phyloP scores from a whole-genome alignment of 2,329 filamentous ascomycete genomes.

The Mariannaea sp. region DNA sequence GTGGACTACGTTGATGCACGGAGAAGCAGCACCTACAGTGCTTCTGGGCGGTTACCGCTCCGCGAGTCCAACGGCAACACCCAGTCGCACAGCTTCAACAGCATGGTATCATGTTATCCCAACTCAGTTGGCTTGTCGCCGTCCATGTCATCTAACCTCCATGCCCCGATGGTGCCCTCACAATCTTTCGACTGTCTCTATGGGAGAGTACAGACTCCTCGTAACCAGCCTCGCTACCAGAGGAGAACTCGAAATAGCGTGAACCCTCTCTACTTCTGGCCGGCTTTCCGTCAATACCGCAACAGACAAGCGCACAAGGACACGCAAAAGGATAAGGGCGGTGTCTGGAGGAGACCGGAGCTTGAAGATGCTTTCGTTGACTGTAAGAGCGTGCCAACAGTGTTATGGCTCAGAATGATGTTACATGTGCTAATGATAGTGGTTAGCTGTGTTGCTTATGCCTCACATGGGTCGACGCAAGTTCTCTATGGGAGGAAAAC shows the following conservation, averaged over 20 bases:
- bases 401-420: background rate
- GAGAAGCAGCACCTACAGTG: conserved; percentile 44
- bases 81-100: conserved; percentile 50
- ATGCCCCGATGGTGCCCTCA: conserved; percentile 57
- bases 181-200: conserved; percentile 52
- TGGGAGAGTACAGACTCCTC: conserved; percentile 42
- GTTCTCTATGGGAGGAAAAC: conserved; percentile 66
- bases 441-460: conserved; percentile 64
- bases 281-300: conserved; percentile 68
- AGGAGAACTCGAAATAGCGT: conserved; percentile 45
- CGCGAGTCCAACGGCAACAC: conserved; percentile 59
- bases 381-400: conserved; percentile 50
- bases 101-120: conserved; percentile 52
- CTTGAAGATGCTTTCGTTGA: conserved; percentile 71
- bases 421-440: conserved; percentile 27
- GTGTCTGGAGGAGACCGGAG: conserved; percentile 57
- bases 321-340: conserved; percentile 62
- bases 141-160: conserved; percentile 53
- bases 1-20: conserved; percentile 54
- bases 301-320: conserved; percentile 68
- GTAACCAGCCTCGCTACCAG: conserved; percentile 44
- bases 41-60: conserved; percentile 52
- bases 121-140: conserved; percentile 49
- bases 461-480: conserved; percentile 70
- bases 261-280: conserved; percentile 66